phyloP scores from a whole-genome alignment of 2,329 filamentous ascomycete species.

The Fusarium staphyleae region DNA sequence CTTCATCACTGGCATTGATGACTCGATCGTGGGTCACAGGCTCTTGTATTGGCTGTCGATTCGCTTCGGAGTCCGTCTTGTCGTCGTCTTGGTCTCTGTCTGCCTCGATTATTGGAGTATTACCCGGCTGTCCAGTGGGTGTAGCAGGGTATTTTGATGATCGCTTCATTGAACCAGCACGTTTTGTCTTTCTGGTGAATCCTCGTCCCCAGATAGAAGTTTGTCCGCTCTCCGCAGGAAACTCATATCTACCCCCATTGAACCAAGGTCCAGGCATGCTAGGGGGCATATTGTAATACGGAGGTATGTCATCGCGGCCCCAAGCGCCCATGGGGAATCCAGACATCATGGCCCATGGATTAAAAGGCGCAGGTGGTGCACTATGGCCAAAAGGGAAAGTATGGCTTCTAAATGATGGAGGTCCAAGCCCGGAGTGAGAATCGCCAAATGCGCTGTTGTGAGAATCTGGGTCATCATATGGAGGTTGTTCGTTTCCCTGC shows the following conservation, averaged over 20 bases:
- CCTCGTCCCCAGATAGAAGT: slow-evolving; percentile 47
- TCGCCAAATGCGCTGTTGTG: background rate
- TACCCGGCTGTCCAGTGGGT: background rate
- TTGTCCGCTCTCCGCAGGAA: slow-evolving; percentile 41
- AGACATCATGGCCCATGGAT: slow-evolving; percentile 24
- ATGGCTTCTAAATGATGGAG: background rate
- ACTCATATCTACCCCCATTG: slow-evolving; percentile 43
- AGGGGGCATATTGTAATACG: slow-evolving; percentile 27
- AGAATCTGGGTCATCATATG: background rate
- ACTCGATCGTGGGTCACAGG: background rate
- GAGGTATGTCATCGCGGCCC: slow-evolving; percentile 33
- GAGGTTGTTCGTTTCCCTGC: background rate
- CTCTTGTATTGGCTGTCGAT: background rate
- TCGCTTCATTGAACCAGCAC: slow-evolving; percentile 30
- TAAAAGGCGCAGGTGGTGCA: slow-evolving; percentile 8
- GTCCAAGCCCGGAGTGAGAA: background rate
- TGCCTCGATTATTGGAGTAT: background rate
- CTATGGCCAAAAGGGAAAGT: slow-evolving; percentile 1
- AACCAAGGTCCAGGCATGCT: slow-evolving; percentile 21
- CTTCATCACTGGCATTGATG: slow-evolving; percentile 31
- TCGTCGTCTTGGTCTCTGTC: slow-evolving; percentile 4
- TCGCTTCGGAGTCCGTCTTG: background rate
- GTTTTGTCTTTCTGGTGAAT: slow-evolving; percentile 23
- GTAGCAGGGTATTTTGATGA: slow-evolving; percentile 5
- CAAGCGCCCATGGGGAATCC: slow-evolving; percentile 21